A percentile compares a stretch with the other conserved stretches of the same genome.
These are phyloP conservation scores for Talaromyces atroroseus DNA, from an alignment of 2,329 filamentous ascomycete genomes.

Conservation along the genomic window DNA sequence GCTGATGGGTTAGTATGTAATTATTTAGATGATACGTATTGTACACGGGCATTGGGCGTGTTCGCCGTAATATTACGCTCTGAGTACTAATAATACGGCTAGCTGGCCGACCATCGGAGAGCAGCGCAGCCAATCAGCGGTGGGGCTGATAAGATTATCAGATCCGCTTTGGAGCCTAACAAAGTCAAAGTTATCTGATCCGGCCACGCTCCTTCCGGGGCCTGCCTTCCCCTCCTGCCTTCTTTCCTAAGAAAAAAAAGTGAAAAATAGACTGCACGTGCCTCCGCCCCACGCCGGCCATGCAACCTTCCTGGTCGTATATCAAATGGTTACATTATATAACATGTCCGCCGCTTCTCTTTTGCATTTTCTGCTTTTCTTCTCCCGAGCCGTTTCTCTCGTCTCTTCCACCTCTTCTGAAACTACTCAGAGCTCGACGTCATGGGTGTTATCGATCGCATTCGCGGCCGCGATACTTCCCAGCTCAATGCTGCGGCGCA, in stretches of 20 bases:
- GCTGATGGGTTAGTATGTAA: too few species aligned
- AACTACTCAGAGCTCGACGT: background rate
- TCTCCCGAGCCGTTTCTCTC: background rate
- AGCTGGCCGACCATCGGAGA: slow-evolving; percentile 1
- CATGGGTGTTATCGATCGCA: slow-evolving; percentile 10
- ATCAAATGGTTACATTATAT: too few species aligned
- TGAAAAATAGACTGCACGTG: background rate
- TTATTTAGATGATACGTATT: too few species aligned
- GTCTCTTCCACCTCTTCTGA: background rate
- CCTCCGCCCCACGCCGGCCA: background rate
- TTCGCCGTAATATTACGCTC: background rate
- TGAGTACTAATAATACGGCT: background rate
- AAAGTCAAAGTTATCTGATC: slow-evolving; percentile 12
- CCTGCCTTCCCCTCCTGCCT: background rate
- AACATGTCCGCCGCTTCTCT: background rate
- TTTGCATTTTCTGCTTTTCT: background rate
- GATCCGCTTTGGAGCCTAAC: slow-evolving; percentile 3
- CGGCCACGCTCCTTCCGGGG: background rate
- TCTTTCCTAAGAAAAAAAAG: background rate
- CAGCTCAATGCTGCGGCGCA: slow-evolving; percentile 7
- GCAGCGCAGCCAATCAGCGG: slow-evolving; percentile 2
- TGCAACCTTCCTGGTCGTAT: background rate
- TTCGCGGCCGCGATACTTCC: slow-evolving; percentile 12
- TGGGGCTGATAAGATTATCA: background rate
- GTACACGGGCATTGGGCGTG: background rate